phyloP scores from a whole-genome alignment of 2,329 filamentous ascomycete genomes.

The Phoma sp. region DNA sequence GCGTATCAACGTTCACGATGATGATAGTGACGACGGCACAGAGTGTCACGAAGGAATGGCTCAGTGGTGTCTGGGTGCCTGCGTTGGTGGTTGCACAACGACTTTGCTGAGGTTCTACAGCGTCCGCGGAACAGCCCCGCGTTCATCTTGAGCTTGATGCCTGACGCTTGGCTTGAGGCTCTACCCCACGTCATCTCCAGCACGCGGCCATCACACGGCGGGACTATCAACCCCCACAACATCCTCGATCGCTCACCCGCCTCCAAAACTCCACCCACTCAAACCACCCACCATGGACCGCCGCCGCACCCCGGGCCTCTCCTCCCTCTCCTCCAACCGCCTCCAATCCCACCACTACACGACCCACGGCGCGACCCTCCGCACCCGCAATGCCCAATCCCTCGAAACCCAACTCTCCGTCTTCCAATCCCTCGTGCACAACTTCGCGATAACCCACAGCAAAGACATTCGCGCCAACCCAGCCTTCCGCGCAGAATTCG shows the following conservation, averaged over 20 bases:
- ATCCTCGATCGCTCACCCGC: background rate
- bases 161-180: background rate
- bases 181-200: background rate
- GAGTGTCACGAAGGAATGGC: background rate
- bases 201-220: too few species aligned
- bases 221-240: background rate
- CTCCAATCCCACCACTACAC: conserved; percentile 90
- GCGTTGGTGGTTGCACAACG: background rate
- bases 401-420: conserved; percentile 93
- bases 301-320: conserved; percentile 86
- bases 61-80: background rate
- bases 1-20: background rate
- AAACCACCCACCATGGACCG: conserved; percentile 47
- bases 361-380: conserved; percentile 85
- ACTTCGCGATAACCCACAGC: conserved; percentile 92
- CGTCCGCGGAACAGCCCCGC: background rate
- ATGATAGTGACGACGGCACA: background rate
- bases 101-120: background rate
- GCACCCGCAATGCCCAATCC: conserved; percentile 80
- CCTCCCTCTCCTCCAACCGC: conserved; percentile 63
- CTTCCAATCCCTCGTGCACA: conserved; percentile 93
- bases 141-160: background rate
- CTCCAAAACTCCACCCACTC: background rate
- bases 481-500: conserved; percentile 93
- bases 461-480: conserved; percentile 97